Conservation (phyloP, 306 rosid species). For the Glycyrrhiza uralensis region DNA sequence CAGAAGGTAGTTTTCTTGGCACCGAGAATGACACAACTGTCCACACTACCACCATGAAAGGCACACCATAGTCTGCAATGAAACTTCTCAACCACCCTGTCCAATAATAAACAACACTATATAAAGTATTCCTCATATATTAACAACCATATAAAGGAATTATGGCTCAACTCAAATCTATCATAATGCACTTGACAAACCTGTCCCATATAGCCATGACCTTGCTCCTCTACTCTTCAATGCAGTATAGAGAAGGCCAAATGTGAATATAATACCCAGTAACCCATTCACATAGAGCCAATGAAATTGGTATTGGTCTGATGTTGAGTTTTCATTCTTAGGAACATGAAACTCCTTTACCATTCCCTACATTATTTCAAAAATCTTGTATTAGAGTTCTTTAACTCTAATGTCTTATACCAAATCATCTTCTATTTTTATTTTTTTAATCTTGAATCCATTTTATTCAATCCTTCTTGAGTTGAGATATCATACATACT, state of each 20-base stretch:
- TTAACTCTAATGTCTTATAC: background rate
- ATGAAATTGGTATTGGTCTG: conserved; percentile 43
- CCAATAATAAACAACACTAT: background rate
- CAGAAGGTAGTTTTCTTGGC: conserved; percentile 59
- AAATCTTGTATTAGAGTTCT: background rate
- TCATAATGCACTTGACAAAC: conserved; percentile 34
- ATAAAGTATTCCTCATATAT: background rate
- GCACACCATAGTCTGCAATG: conserved; percentile 74
- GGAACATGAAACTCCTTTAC: conserved; percentile 61
- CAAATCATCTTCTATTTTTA: background rate
- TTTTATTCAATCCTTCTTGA: background rate
- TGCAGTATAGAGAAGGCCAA: conserved; percentile 70
- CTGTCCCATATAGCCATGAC: conserved; percentile 81
- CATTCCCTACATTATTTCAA: conserved; percentile 45
- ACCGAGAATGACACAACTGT: conserved; percentile 56
- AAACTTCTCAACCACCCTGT: conserved; percentile 66
- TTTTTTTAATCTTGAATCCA: too few species aligned
- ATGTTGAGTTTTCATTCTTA: conserved; percentile 37
- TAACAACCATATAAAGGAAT: conserved; percentile 42
- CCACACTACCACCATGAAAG: conserved; percentile 72
- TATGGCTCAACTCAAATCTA: background rate
- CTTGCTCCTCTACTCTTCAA: conserved; percentile 69
- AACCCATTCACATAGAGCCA: conserved; percentile 75
- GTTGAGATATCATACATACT: background rate
- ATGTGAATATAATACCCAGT: conserved; percentile 59